phyloP scores from a whole-genome alignment of 176 grass and related monocot genomes.

The Leersia perrieri region DNA sequence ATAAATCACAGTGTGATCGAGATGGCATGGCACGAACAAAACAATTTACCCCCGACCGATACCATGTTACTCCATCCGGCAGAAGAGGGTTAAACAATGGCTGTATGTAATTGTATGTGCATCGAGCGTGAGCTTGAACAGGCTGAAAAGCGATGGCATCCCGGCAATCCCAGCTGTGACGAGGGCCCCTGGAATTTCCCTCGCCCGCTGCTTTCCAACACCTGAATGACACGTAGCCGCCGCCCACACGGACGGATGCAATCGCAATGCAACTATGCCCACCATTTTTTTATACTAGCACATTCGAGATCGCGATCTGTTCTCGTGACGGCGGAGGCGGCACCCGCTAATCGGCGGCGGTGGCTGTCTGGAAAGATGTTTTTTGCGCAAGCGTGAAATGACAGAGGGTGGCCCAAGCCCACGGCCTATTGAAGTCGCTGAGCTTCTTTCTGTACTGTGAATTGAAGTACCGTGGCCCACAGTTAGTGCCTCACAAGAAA shows the following conservation, averaged over 20 bases:
- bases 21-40: background rate
- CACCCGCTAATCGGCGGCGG: background rate
- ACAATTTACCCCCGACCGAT: background rate
- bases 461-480: background rate
- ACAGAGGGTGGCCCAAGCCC: background rate
- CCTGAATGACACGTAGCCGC: background rate
- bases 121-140: conserved; percentile 8
- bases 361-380: background rate
- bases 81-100: background rate
- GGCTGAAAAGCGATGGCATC: background rate
- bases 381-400: background rate
- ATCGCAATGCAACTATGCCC: background rate
- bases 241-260: background rate
- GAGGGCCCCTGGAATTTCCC: conserved; percentile 28
- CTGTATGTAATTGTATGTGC: too few species aligned
- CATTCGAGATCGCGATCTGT: background rate
- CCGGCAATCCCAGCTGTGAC: background rate
- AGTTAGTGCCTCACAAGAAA: background rate
- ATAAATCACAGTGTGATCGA: background rate
- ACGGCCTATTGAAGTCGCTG: background rate
- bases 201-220: conserved; percentile 15
- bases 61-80: background rate
- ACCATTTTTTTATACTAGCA: background rate
- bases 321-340: conserved; percentile 6
- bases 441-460: background rate